Percentiles rank a stretch among this genome's conserved stretches.
phyloP scores from a whole-genome alignment of 495 filamentous ascomycete genomes.

The Hypoxylon fuscum region DNA sequence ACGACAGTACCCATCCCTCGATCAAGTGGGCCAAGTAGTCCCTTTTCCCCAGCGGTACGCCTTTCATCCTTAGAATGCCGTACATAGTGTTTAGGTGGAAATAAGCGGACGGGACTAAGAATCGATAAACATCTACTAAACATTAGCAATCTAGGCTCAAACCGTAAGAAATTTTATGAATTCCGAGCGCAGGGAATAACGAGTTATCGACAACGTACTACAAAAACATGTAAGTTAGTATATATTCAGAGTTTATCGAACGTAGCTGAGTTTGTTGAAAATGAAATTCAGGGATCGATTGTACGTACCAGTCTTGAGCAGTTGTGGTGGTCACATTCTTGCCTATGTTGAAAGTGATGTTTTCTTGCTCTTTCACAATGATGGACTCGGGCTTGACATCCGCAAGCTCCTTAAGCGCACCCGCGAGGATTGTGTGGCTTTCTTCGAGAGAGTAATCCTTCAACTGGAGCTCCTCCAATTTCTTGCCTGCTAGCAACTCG shows the following conservation, averaged over 20 bases:
- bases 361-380: conserved; percentile 45
- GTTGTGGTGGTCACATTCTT: background rate
- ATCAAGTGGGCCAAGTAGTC: conserved; percentile 57
- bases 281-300: background rate
- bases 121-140: conserved; percentile 45
- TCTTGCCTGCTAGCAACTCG: conserved; percentile 14
- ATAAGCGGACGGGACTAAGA: conserved; percentile 62
- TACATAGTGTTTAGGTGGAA: conserved; percentile 69
- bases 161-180: background rate
- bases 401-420: conserved; percentile 43
- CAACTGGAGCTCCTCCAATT: background rate
- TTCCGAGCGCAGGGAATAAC: conserved; percentile 19
- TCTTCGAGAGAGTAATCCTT: conserved; percentile 21
- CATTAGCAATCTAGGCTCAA: background rate
- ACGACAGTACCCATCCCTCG: conserved; percentile 1
- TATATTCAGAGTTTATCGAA: background rate
- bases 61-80: conserved; percentile 62
- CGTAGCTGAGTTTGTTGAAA: background rate
- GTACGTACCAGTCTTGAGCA: conserved; percentile 30
- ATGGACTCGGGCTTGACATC: conserved; percentile 49
- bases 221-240: conserved; percentile 6
- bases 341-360: conserved; percentile 45
- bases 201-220: conserved; percentile 20
- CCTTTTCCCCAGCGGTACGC: conserved; percentile 64
- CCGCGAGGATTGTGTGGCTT: conserved; percentile 29